A percentile compares a stretch with the other conserved stretches of the same genome.
phyloP scores from a whole-genome alignment of 2,329 filamentous ascomycete species.

The Drechslera avenae region DNA sequence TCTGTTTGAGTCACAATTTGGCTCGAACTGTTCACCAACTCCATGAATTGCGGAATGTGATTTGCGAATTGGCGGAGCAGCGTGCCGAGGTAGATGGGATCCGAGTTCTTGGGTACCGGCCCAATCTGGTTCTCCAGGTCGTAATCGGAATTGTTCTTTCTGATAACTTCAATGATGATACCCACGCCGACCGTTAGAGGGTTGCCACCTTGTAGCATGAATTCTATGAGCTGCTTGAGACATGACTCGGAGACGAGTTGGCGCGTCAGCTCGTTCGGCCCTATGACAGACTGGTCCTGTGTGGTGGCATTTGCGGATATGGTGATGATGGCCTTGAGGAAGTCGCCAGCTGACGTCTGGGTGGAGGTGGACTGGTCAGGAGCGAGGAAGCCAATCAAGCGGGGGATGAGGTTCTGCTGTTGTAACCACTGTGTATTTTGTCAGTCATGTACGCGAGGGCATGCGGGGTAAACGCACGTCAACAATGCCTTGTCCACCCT shows the following conservation, averaged over 20 bases:
- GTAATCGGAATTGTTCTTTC: conserved; percentile 99
- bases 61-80: conserved; percentile 86
- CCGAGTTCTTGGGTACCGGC: conserved; percentile 78
- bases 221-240: conserved; percentile 80
- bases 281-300: conserved; percentile 98
- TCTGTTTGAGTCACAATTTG: conserved; percentile 63
- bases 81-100: conserved; percentile 94
- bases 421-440: conserved; percentile 76
- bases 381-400: conserved; percentile 82
- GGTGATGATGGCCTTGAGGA: conserved; percentile 97
- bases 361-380: conserved; percentile 86
- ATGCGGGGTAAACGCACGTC: conserved; percentile 66
- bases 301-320: conserved; percentile 98
- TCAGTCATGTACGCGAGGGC: conserved; percentile 13
- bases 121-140: conserved; percentile 89
- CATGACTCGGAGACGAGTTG: conserved; percentile 89
- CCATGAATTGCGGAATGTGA: conserved; percentile 93
- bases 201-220: conserved; percentile 94
- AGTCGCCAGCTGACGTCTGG: conserved; percentile 95
- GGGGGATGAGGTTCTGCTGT: conserved; percentile 83
- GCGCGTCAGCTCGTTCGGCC: conserved; percentile 93
- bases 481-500: conserved; percentile 89
- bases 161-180: conserved; percentile 96
- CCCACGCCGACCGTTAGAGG: conserved; percentile 94
- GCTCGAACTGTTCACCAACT: conserved; percentile 76